These are phyloP conservation scores for Salix dunnii DNA, from an alignment of 345 rosid genomes.

Conservation along the genomic window DNA sequence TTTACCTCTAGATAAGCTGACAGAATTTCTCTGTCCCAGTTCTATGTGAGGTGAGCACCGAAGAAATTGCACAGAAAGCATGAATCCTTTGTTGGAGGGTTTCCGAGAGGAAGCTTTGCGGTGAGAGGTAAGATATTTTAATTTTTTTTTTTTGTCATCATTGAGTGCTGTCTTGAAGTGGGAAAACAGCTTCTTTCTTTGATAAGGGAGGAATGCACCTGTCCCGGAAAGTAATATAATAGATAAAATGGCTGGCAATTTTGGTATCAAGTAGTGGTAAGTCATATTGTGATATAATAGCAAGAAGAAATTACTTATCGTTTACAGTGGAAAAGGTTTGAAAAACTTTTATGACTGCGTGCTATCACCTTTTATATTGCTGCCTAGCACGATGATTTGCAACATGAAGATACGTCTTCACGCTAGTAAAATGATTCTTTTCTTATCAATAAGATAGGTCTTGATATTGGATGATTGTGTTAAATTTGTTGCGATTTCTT, in stretches of 20 bases:
- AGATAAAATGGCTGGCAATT: background rate
- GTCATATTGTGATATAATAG: slow-evolving; percentile 1
- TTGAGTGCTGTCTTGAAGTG: background rate
- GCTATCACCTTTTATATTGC: background rate
- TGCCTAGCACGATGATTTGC: background rate
- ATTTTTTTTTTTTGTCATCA: background rate
- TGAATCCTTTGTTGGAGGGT: background rate
- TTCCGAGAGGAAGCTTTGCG: background rate
- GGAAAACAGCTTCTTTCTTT: background rate
- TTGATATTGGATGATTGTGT: slow-evolving; percentile 1
- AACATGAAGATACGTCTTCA: background rate
- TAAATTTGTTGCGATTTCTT: background rate
- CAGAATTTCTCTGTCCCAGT: background rate
- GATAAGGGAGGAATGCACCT: background rate
- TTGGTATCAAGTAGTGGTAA: background rate
- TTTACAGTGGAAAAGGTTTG: background rate
- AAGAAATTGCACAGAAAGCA: background rate
- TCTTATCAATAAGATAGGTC: background rate
- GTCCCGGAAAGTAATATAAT: background rate
- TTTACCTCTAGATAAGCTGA: background rate
- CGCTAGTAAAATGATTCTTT: background rate
- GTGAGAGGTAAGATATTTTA: slow-evolving; percentile 10
- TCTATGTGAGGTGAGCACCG: background rate
- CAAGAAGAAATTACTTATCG: background rate
- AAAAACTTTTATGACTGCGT: background rate